Conservation (phyloP, 768 basidiomycete species). For the Pleurotus salmoneostramineus region DNA sequence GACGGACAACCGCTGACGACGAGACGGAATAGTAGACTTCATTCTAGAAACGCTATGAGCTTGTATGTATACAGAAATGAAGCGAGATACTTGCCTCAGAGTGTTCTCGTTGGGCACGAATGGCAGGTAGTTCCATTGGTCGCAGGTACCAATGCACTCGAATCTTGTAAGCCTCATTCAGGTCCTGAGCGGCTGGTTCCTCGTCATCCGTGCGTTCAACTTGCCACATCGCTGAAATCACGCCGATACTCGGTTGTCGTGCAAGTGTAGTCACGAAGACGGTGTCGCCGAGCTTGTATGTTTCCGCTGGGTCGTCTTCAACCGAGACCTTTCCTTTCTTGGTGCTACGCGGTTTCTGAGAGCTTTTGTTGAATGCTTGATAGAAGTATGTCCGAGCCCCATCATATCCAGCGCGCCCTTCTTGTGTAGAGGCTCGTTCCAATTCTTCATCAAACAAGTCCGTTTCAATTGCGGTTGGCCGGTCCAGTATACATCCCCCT, state of each 20-base stretch:
- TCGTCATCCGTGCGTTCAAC: constrained; percentile 24
- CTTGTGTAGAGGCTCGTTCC: constrained; percentile 2
- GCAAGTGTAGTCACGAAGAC: constrained; percentile 55
- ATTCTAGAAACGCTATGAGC: constrained; percentile 44
- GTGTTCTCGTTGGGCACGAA: constrained; percentile 59
- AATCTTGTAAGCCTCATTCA: constrained; percentile 41
- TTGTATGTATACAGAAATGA: background rate
- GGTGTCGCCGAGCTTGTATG: constrained; percentile 61
- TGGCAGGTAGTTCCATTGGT: constrained; percentile 56
- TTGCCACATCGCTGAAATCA: constrained; percentile 72
- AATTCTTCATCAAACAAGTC: constrained; percentile 10
- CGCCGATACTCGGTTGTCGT: constrained; percentile 57
- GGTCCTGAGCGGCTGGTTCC: constrained; percentile 23
- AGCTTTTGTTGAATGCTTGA: background rate
- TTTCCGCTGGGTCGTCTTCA: constrained; percentile 10
- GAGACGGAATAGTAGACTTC: constrained; percentile 69
- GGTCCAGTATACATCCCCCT: background rate
- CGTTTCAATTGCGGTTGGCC: background rate
- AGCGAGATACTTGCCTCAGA: constrained; percentile 39
- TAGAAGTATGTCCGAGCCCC: constrained; percentile 1
- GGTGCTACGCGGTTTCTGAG: background rate
- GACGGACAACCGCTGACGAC: constrained; percentile 42
- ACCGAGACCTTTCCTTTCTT: constrained; percentile 3
- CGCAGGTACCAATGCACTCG: constrained; percentile 76
- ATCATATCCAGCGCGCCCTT: background rate